Evolutionary conservation across 2,329 filamentous ascomycete genomes (phyloP).

Genomic region (Chrysoporthe austroafricana): DNA sequence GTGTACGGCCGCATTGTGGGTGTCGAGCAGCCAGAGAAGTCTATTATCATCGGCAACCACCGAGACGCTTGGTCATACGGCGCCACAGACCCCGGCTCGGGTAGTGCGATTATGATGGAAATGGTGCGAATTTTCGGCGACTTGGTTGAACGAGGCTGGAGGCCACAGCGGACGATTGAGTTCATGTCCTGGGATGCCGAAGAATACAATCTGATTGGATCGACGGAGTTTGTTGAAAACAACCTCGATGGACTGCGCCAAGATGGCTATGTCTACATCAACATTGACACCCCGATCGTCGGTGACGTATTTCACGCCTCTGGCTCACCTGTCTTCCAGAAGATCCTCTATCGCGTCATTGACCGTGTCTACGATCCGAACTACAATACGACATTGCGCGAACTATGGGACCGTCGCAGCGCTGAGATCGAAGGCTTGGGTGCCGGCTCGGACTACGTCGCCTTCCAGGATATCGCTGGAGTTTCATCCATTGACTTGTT

Average conservation of each 20-base stretch:
- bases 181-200: constrained; percentile 97
- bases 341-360: constrained; percentile 72
- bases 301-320: constrained; percentile 76
- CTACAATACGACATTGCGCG: constrained; percentile 71
- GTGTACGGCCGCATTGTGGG: constrained; percentile 83
- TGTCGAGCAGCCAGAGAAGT: constrained; percentile 81
- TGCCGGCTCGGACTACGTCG: constrained; percentile 79
- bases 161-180: constrained; percentile 89
- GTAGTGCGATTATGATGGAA: constrained; percentile 90
- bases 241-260: constrained; percentile 73
- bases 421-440: constrained; percentile 70
- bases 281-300: constrained; percentile 81
- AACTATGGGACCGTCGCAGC: constrained; percentile 73
- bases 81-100: constrained; percentile 81
- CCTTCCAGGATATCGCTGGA: constrained; percentile 90
- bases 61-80: constrained; percentile 93
- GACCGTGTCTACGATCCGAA: constrained; percentile 74
- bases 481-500: constrained; percentile 84
- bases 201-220: constrained; percentile 92
- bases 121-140: constrained; percentile 83
- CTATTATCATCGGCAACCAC: constrained; percentile 89
- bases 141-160: constrained; percentile 78
- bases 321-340: constrained; percentile 79
- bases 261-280: constrained; percentile 85
- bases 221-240: constrained; percentile 92